phyloP scores from a whole-genome alignment of 805 yeast species.

The Metschnikowia bowlesiae region DNA sequence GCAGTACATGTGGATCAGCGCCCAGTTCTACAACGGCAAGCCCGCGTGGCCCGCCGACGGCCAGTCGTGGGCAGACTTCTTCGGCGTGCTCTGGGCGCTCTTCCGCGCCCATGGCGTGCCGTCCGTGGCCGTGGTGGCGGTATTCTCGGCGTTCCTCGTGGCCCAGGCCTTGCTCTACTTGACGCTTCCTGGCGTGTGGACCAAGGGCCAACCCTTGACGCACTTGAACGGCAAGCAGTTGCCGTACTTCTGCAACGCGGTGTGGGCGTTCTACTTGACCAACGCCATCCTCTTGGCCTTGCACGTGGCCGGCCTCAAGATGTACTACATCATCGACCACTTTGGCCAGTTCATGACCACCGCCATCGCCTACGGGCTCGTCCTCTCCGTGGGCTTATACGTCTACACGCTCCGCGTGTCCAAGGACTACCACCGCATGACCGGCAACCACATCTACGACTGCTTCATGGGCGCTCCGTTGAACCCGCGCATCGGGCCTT shows the following conservation, averaged over 20 bases:
- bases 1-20: conserved; percentile 96
- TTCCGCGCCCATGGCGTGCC: conserved; percentile 57
- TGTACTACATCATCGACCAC: conserved; percentile 70
- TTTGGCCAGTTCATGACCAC: conserved; percentile 93
- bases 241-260: conserved; percentile 91
- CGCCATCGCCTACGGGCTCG: conserved; percentile 76
- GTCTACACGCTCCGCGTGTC: conserved; percentile 58
- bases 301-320: conserved; percentile 73
- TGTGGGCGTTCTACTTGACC: conserved; percentile 74
- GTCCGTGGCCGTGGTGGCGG: conserved; percentile 54
- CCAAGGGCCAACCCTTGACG: conserved; percentile 87
- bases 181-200: conserved; percentile 88
- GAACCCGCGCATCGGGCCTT: conserved; percentile 89
- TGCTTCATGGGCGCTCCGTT: conserved; percentile 96
- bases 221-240: conserved; percentile 78
- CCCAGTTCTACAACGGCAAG: conserved; percentile 69
- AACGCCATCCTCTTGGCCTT: conserved; percentile 52
- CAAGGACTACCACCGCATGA: conserved; percentile 82
- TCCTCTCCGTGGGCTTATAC: conserved; percentile 66
- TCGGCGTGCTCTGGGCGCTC: conserved; percentile 32
- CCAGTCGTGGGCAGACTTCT: conserved; percentile 51
- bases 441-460: conserved; percentile 88
- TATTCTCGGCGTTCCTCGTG: conserved; percentile 66
- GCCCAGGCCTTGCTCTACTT: conserved; percentile 73
- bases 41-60: conserved; percentile 63